These are phyloP conservation scores for Babesia caballi DNA, from an alignment of 169 alveolate species.

Conservation along the genomic window DNA sequence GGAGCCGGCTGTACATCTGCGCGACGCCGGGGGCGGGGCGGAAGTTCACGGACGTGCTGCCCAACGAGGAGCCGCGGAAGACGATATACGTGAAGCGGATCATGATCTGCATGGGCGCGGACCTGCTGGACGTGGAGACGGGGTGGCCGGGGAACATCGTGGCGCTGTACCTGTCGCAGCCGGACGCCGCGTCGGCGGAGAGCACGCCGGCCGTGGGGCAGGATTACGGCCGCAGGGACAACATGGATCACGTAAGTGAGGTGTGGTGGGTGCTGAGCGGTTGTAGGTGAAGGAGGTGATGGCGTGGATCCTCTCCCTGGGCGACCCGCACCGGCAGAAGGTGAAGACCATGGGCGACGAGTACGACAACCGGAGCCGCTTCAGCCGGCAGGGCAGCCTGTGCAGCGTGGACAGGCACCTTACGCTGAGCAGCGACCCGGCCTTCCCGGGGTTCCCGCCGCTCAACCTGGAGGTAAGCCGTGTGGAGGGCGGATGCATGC, in stretches of 20 bases:
- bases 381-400: constrained; percentile 48
- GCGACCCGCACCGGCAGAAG: constrained; percentile 61
- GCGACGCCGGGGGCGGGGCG: not conserved
- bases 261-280: not conserved
- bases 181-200: not conserved
- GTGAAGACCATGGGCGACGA: constrained; percentile 41
- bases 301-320: constrained; percentile 65
- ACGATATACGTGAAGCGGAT: constrained; percentile 20
- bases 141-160: constrained; percentile 79
- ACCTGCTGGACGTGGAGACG: constrained; percentile 69
- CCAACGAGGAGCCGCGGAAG: constrained; percentile 1
- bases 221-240: not conserved
- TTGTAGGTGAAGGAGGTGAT: constrained; percentile 58
- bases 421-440: constrained; percentile 55
- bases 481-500: not conserved
- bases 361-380: constrained; percentile 31
- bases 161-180: constrained; percentile 68
- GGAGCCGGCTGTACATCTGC: constrained; percentile 75
- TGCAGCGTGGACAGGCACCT: constrained; percentile 61
- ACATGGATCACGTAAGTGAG: not conserved
- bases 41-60: not conserved
- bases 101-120: constrained; percentile 81
- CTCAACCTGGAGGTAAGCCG: constrained; percentile 47
- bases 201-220: not conserved
- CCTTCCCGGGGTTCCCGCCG: constrained; percentile 62